phyloP scores from a whole-genome alignment of 176 grass and related monocot genomes.

The Oryza brachyantha region DNA sequence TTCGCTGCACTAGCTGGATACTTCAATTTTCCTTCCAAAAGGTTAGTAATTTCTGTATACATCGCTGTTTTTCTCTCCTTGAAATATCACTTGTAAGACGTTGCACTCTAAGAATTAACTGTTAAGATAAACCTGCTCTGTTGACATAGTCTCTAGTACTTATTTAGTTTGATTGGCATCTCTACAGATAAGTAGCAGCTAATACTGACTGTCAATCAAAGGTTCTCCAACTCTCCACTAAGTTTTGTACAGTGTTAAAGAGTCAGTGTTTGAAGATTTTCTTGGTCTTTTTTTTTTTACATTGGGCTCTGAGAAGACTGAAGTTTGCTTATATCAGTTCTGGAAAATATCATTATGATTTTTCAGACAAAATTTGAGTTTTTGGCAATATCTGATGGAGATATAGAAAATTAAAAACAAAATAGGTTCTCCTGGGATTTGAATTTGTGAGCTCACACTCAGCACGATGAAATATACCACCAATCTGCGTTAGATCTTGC shows the following conservation, averaged over 20 bases:
- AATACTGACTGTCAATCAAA: not conserved
- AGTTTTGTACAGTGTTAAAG: no score
- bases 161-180: conserved; percentile 10
- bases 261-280: no score
- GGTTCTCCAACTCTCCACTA: no score
- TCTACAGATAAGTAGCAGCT: not conserved
- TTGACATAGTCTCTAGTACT: not conserved
- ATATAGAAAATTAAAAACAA: not conserved
- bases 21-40: conserved; percentile 34
- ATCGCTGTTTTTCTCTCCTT: not conserved
- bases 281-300: not conserved
- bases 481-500: not conserved
- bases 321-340: not conserved
- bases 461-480: not conserved
- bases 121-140: not conserved
- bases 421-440: not conserved
- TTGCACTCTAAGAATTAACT: not conserved
- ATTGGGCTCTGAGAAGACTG: not conserved
- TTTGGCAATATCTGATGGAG: not conserved
- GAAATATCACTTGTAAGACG: not conserved
- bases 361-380: not conserved
- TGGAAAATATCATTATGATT: not conserved
- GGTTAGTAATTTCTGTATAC: conserved; percentile 31
- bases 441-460: no score
- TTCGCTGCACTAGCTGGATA: conserved; percentile 23